Base-by-base conservation (phyloP, 495 filamentous ascomycete genomes). In the Xylaria grammica region DNA sequence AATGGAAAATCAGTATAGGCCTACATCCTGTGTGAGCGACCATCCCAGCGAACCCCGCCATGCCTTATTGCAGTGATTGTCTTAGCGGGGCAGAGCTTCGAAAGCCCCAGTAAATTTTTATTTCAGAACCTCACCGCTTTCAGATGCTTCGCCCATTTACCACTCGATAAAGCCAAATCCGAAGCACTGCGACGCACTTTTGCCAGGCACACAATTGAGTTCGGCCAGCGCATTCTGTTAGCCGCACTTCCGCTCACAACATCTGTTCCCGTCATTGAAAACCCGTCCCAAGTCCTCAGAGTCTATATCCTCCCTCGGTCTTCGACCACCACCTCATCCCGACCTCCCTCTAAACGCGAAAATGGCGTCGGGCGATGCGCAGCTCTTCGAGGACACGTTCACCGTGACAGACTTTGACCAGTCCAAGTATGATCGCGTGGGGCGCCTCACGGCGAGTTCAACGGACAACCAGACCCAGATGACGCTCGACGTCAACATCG, bases 331-430 rank as follows among this genome's bases (percentile, higher is more conserved):
- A 6, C 42, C 42, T 17, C 42, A 4, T 4, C 17, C 11, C 42
- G 17, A n/a, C 42, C 9, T 45, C 68, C n/a, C 10, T 27, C 17
- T 42, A 45, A 71, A 66, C 1, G 80, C 84, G 78, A 69, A 74
- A 71, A 78, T 75, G 69, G 83, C 89, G 74, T 63, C 67, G 1
- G 86, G 85, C 58, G 93, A 99, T 81, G 86, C 94, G 11, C 85
- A 93, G 66, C 90, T 97, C 77, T 97, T 94, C 82, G 92, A 97
- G 75, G 92, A 96, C 63, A 87, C 86, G 74, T 97, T 99, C 88
- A 87, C 82, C 59, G 84, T 99, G 73, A 92, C 90, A 58, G 72
- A 77, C 48, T 74, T 93, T 76, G 90, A 94, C 82, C 80, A 86
- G 55, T 81, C 88, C 66, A 97, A 97, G 78, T 99, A 99, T 78